These are phyloP conservation scores for Penicillium pulvis DNA, from an alignment of 495 filamentous ascomycete species.

Conservation along the genomic window DNA sequence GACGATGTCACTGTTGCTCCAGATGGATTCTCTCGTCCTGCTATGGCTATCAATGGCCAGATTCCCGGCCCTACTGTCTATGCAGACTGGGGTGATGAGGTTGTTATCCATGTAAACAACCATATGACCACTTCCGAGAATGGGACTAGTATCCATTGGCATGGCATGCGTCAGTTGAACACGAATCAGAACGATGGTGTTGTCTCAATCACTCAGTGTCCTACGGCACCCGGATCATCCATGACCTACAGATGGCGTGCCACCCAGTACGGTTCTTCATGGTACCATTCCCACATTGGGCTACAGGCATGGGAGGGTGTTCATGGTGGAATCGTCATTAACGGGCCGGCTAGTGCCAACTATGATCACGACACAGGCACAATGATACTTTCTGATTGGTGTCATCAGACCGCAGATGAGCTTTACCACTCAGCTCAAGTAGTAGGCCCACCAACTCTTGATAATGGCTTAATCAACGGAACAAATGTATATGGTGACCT, in stretches of 20 bases:
- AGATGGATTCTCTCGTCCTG: conserved; percentile 76
- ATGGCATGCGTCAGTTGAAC: conserved; percentile 52
- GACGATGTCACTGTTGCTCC: conserved; percentile 63
- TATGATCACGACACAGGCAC: conserved; percentile 66
- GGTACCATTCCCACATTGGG: conserved; percentile 78
- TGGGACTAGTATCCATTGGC: conserved; percentile 55
- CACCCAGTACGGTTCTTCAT: conserved; percentile 71
- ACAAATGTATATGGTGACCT: conserved; percentile 45
- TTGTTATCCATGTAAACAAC: conserved; percentile 72
- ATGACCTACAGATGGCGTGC: conserved; percentile 77
- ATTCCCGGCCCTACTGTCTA: conserved; percentile 61
- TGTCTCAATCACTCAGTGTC: conserved; percentile 69
- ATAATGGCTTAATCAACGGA: conserved; percentile 56
- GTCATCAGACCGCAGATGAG: conserved; percentile 28
- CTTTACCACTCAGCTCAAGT: conserved; percentile 15
- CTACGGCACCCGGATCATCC: conserved; percentile 58
- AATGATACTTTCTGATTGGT: conserved; percentile 66
- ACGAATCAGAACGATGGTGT: conserved; percentile 61
- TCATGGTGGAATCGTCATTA: conserved; percentile 36
- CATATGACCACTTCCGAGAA: conserved; percentile 67
- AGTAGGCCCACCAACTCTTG: conserved; percentile 29
- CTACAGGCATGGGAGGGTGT: conserved; percentile 56
- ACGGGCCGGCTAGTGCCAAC: conserved; percentile 56
- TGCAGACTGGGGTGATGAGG: conserved; percentile 65
- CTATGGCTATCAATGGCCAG: conserved; percentile 74